phyloP scores from a whole-genome alignment of 208 protist species.

The Trypanosoma scelopori region DNA sequence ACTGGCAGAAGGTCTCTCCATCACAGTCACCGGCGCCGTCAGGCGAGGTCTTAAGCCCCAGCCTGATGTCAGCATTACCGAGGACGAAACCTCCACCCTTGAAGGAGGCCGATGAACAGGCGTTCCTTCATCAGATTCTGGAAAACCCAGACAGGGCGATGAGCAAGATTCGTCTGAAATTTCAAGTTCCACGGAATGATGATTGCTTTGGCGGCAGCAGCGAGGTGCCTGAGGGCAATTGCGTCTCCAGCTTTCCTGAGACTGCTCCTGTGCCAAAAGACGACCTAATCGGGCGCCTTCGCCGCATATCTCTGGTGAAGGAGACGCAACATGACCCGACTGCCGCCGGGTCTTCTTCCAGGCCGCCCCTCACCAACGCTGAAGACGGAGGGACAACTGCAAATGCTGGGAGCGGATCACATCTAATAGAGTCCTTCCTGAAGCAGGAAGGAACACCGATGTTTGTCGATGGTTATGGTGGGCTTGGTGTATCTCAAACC shows the following conservation, averaged over 20 bases:
- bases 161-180: conserved; percentile 44
- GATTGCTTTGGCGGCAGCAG: not conserved
- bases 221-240: not conserved
- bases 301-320: not conserved
- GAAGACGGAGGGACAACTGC: conserved; percentile 7
- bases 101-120: conserved; percentile 25
- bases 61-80: not conserved
- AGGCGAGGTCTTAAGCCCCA: not conserved
- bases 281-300: conserved; percentile 20
- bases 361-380: not conserved
- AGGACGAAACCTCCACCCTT: not conserved
- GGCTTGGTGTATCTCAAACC: conserved; percentile 29
- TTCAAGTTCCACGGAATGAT: conserved; percentile 30
- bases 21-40: not conserved
- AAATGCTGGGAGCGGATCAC: not conserved
- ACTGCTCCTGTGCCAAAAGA: not conserved
- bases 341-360: not conserved
- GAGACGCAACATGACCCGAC: not conserved
- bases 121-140: conserved; percentile 41
- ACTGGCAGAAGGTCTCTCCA: not conserved
- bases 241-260: not conserved
- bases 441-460: conserved; percentile 24
- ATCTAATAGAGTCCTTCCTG: conserved; percentile 19
- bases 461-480: conserved; percentile 72
- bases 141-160: conserved; percentile 52